Base-by-base conservation (phyloP, 371 early-diverging fungal species). In the Mucor indicus region DNA sequence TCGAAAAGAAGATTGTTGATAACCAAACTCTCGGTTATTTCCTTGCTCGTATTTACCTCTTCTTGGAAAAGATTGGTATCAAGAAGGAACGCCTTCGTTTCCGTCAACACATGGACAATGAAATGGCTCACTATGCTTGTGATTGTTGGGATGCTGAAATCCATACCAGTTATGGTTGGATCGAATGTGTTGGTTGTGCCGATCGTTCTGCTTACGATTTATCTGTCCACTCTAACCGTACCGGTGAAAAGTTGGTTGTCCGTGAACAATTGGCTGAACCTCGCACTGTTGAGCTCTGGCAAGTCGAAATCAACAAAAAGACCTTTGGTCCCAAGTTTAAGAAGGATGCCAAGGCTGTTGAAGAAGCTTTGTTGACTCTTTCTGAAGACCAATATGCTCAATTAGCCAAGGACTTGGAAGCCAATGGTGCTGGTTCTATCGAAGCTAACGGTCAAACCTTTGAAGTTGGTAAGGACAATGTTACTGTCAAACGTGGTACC, bases 111-210 rank as follows among this genome's bases (percentile, higher is more conserved):
- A 91, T 99, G 90, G 77, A 83, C 38, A 99, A 99, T 76, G 99
- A 99, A 80, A 99, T 99, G 99, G 99, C 99, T 24, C 99, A 99
- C 80, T 99, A 99, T 67, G 99, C 99, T 13, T 88, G 89, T 69
- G 99, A 98, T 77, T 99, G 99, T 80, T 98, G 97, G 97, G 98
- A 98, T 71, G 97, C 97, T 43, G 98, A 98, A 74, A 96, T 97
- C 62, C 71, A 89, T 55, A 89, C 84, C 56, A 87, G 87, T 60
- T 91, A 89, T 53, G 99, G 99, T 47, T 99, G 99, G 99, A 92
- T 99, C 68, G 99, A 99, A 75, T 98, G 99, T 70, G 99, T 99
- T 50, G 99, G 99, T 42, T 99, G 99, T 74, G 99, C 99, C 44
- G 99, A 99, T 71, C 91, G 99, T 51, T 92, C 97, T 4, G 98